Conservation (phyloP, 352 stramenopile species). For the Phytopythium boreale region DNA sequence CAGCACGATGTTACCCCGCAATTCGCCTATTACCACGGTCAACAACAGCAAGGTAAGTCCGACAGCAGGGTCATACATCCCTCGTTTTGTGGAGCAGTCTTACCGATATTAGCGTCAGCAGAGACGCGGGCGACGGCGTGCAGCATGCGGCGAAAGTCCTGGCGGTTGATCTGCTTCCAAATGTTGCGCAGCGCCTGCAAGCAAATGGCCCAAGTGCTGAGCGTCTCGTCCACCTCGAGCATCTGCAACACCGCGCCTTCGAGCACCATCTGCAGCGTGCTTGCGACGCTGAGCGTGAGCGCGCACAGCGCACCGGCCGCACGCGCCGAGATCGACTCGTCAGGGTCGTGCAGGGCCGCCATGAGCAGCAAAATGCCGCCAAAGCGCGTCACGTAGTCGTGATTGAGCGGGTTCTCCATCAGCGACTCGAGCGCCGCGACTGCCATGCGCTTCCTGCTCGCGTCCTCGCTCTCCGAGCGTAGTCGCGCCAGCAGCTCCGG, state of each 20-base stretch:
- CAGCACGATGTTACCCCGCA: constrained; percentile 83
- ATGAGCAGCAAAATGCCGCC: constrained; percentile 72
- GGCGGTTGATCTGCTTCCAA: constrained; percentile 86
- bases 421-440: constrained; percentile 79
- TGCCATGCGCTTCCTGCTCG: constrained; percentile 60
- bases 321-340: constrained; percentile 65
- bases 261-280: constrained; percentile 83
- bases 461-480: constrained; percentile 37
- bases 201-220: constrained; percentile 76
- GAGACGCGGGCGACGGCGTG: constrained; percentile 79
- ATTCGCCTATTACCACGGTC: constrained; percentile 37
- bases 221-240: constrained; percentile 79
- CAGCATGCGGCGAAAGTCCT: constrained; percentile 85
- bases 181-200: constrained; percentile 82
- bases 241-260: constrained; percentile 88
- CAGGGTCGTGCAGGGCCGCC: constrained; percentile 60
- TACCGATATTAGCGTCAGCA: constrained; percentile 72
- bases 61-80: no score
- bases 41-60: constrained; percentile 7
- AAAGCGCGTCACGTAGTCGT: constrained; percentile 80
- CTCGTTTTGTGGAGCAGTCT: background rate
- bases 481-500: constrained; percentile 66
- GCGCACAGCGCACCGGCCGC: constrained; percentile 75
- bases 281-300: constrained; percentile 74
- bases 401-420: constrained; percentile 82